phyloP scores from a whole-genome alignment of 208 protist species.

The Leishmania lainsoni region DNA sequence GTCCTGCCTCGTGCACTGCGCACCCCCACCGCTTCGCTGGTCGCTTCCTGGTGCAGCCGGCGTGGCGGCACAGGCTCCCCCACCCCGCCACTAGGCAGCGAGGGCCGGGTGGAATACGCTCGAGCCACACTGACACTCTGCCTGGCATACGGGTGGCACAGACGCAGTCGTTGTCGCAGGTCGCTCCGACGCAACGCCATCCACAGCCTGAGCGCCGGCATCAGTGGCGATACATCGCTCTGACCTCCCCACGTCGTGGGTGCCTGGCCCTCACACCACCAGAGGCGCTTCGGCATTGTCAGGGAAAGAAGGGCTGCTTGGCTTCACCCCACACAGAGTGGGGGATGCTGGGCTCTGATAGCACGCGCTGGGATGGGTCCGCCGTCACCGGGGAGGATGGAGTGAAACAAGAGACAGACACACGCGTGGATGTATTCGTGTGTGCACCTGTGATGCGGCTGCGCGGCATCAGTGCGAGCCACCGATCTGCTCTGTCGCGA shows the following conservation, averaged over 20 bases:
- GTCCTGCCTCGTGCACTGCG: neutral
- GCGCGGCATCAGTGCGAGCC: constrained; percentile 2
- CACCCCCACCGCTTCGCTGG: neutral
- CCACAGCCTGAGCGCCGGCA: neutral
- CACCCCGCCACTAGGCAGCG: neutral
- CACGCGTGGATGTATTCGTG: neutral
- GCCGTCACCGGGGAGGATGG: neutral
- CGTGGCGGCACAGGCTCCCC: neutral
- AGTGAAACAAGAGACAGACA: neutral
- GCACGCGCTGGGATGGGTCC: neutral
- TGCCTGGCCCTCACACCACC: neutral
- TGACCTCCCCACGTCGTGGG: neutral
- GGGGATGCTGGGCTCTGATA: neutral
- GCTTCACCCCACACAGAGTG: neutral
- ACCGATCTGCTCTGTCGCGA: constrained; percentile 55
- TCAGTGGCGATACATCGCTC: neutral
- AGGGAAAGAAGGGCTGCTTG: neutral
- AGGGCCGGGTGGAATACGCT: neutral
- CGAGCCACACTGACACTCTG: neutral
- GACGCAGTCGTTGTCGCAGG: neutral
- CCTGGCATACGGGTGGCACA: neutral
- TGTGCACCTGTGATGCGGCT: neutral
- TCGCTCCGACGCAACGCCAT: neutral
- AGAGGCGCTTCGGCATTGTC: neutral
- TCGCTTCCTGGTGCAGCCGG: neutral